Base-by-base conservation (phyloP, 1,139 yeast genomes). In the Pichia sp. region DNA sequence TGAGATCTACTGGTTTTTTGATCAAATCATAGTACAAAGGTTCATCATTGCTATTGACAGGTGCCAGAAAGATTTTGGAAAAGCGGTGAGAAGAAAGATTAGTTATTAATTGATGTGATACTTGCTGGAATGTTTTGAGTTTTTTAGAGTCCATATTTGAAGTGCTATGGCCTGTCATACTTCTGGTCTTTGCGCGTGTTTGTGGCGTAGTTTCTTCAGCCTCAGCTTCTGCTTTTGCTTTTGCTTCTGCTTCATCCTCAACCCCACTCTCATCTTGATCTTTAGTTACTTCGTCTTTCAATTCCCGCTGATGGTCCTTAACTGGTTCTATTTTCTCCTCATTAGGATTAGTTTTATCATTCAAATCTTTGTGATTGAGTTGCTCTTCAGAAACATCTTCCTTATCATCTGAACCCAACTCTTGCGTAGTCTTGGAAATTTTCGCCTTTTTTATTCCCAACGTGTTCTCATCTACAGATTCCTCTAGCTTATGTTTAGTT, bases 1-100 rank as follows among this genome's bases (percentile, higher is more conserved):
- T 81, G 53, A 85, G 64, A 59, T 85, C 92, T 29, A 76, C 73
- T 0, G 95, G 94, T 38, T 73, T 69, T 52, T 75, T 69, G 23
- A 85, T 75, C 35, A 83, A 65, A 27, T 74, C 71, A 56, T 75
- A 72, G 55, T 85, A 85, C 44, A 80, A 77, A 3, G 85, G 86
- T 2, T 88, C 92, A 45, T 77, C 85, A 49, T 74, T 68, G 45
- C 72, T 73, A 54, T 72, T 75, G 10, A 85, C 94, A 0, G 94
- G 86, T 47, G 74, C 77, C 36, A 81, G 61, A 58, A 85, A 85
- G 45, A 86, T 82, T 0, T 90, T 81, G 0, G 94, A 85, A 53
- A 77, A 82, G 45, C 86, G 67, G 61, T 83, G 85, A 1, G 86
- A 81, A 42, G 81, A 74, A 11, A 85, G 78, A 49, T 81, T 79